Base-by-base conservation (phyloP, 148 eudicot genomes). In the Gaultheria prostrata region DNA sequence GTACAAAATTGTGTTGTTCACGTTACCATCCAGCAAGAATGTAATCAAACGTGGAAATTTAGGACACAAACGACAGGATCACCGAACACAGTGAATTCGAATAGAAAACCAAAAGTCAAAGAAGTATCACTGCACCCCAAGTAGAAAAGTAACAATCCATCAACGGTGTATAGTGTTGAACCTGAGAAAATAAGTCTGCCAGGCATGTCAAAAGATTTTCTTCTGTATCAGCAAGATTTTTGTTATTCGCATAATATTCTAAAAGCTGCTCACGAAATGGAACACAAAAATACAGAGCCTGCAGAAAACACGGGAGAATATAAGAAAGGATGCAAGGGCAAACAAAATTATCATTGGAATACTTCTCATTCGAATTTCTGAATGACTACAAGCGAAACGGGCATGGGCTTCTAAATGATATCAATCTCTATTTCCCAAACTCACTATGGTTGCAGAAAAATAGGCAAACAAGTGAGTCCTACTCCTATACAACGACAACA, bases 271-370 rank as follows among this genome's bases (percentile, higher is more conserved):
- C 97, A 53, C 98, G 97, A 82, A 95, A 95, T 48, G 98, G 93
- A 84, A 95, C 97, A 84, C 98, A 95, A 71, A 95, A 95, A 86
- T 92, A 95, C 6, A 95, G 92, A 76, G 98, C 97, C 98, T 95
- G 95, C 89, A 90, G 1, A 80, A 48, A 24, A 70, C 8, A 63
- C 33, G 18, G 69, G 77, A 54, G 8, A 63, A 53, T 26, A 76
- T 69, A 28, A 33, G 73, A 48, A 57, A 53, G 56, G 20, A 59
- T 24, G 30, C 14, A 45, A 80, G n/a, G n/a, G 15, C 26, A 11
- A 63, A 24, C 17, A 24, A 4, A 81, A 46, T 18, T 46, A 24
- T 20, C 33, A 24, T 48, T 46, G 13, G 71, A 80, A n/a, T 46
- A 30, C 48, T 32, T 24, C 8, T 48, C 8, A 9, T 1, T 73